Conservation (phyloP, 495 filamentous ascomycete genomes). For the Penicillium dipodomyicola region DNA sequence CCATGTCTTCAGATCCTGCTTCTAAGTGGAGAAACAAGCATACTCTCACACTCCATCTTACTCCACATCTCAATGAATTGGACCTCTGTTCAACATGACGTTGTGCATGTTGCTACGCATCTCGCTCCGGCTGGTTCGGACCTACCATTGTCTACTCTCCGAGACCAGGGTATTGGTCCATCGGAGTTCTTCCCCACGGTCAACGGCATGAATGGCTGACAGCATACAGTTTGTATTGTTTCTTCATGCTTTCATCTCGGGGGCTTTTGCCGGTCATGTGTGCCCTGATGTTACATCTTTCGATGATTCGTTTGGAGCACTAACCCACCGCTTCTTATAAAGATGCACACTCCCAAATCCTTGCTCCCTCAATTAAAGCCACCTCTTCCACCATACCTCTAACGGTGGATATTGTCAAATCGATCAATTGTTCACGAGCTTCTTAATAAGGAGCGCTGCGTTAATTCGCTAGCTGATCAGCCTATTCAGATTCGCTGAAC, state of each 20-base stretch:
- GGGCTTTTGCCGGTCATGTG: constrained; percentile 11
- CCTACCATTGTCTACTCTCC: constrained; percentile 11
- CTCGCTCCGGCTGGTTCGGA: constrained; percentile 26
- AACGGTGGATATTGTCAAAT: constrained; percentile 1
- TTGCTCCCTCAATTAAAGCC: neutral
- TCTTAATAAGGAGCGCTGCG: neutral
- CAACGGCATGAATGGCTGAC: constrained; percentile 14
- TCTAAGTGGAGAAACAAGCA: constrained; percentile 15
- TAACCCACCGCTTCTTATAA: constrained; percentile 20
- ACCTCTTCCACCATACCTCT: neutral
- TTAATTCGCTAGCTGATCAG: constrained; percentile 17
- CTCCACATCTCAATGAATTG: constrained; percentile 17
- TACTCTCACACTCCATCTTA: constrained; percentile 15
- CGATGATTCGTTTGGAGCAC: constrained; percentile 15
- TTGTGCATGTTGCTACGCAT: constrained; percentile 15
- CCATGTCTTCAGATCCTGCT: neutral
- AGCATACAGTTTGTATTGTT: constrained; percentile 13
- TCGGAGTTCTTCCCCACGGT: constrained; percentile 7
- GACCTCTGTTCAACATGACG: constrained; percentile 25
- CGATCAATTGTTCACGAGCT: neutral
- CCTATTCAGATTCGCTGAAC: neutral
- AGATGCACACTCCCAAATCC: constrained; percentile 6
- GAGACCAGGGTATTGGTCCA: constrained; percentile 9
- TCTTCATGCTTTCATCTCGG: constrained; percentile 13
- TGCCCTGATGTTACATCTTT: neutral